Conservation (phyloP, 2,329 filamentous ascomycete genomes). For the Drechslera avenae region DNA sequence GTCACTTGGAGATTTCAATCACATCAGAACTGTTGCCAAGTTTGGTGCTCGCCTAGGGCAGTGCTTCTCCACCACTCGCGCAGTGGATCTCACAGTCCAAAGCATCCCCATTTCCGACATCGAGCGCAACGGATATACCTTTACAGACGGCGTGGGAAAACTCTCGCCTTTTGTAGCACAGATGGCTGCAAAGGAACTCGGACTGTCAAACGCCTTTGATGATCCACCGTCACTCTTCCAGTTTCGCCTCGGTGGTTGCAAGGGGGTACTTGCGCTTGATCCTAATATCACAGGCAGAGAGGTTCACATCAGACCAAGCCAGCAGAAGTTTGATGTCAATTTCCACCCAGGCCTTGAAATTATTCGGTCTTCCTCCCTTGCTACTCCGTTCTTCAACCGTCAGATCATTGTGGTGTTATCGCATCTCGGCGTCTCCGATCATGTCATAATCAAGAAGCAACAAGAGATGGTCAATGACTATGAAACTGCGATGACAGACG, state of each 20-base stretch:
- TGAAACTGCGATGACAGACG: conserved; percentile 70
- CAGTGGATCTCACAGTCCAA: conserved; percentile 68
- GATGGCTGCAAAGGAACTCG: conserved; percentile 74
- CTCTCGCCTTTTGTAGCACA: conserved; percentile 80
- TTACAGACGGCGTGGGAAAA: conserved; percentile 92
- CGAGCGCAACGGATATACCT: conserved; percentile 69
- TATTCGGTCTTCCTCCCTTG: conserved; percentile 77
- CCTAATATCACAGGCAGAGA: conserved; percentile 68
- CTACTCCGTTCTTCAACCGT: conserved; percentile 81
- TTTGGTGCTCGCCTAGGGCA: conserved; percentile 88
- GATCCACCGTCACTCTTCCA: conserved; percentile 81
- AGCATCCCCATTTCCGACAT: conserved; percentile 71
- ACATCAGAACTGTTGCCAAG: conserved; percentile 85
- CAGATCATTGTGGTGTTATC: conserved; percentile 89
- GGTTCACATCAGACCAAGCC: conserved; percentile 80
- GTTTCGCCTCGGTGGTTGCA: conserved; percentile 89
- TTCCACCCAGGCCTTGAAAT: conserved; percentile 82
- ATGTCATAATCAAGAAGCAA: conserved; percentile 71
- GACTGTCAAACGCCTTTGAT: conserved; percentile 58
- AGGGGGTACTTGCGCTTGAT: conserved; percentile 83
- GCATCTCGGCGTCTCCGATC: conserved; percentile 71
- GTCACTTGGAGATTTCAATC: conserved; percentile 85
- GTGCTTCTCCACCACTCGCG: conserved; percentile 91
- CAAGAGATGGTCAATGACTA: conserved; percentile 70
- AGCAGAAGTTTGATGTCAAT: conserved; percentile 79